Evolutionary conservation across 1,284 basidiomycete species (phyloP), one percentile per base, ranked within the genome.

Genomic region (Cryptococcus wingfieldii): DNA sequence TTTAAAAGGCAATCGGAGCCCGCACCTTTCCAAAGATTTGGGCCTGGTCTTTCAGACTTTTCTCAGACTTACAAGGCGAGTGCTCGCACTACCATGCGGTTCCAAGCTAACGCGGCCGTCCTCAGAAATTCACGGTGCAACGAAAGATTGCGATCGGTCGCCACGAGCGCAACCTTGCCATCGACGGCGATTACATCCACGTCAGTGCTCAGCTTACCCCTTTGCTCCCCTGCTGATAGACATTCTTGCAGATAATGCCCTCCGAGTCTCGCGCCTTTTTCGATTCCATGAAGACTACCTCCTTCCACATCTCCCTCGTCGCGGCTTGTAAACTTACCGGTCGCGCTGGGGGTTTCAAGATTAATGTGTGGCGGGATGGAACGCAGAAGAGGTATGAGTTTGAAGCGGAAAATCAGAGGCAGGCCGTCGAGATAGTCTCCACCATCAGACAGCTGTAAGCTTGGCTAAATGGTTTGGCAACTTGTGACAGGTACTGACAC

Each of bases 131-230:
- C 69, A 89, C 85, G 0, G 90, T 98, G n/a, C 90, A 89, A 67
- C 87, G 95, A 46, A 98, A 95, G 78, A 84, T 93, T 70, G 90
- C 91, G 2, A 94, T 97, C 43, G 87, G 92, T 2, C 84, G 92
- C 31, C 90, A 93, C 67, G 93, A 96, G 72, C 85, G 94, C 8
- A 86, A 86, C 2, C 82, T 98, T 1, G 94, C 94, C 12, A 89
- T 98, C 56, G 96, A 98, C 73, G 94, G 94, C 6, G 89, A 88
- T 62, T 98, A 97, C 71, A 84, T 97, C 38, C 91, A 95, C 74
- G 92, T 93, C 62, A 61, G 85, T 79, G 5, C 16, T 0, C 5
- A 13, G 19, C 19, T 23, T 41, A 6, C 37, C 23, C 28, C 31
- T 27, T 18, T 12, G 14, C 12, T 18, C 19, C 23, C n/a, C 14